Conservation (phyloP, 176 grass and related monocot species). For the Oryza meridionalis region DNA sequence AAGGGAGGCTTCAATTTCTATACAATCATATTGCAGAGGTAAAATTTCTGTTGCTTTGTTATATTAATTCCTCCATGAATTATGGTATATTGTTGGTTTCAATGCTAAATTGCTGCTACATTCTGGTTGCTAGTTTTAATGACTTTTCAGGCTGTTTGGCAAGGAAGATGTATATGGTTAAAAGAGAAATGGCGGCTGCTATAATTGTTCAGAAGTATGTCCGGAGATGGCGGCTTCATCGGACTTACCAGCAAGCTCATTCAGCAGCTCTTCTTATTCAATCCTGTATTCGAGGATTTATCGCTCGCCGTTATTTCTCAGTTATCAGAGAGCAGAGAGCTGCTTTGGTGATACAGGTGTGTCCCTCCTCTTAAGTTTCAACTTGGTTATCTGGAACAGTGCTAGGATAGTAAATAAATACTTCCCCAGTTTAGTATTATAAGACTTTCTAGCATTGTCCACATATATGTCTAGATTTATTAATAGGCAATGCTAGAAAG, state of each 20-base stretch:
- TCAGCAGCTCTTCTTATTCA: constrained; percentile 74
- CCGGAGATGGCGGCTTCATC: constrained; percentile 57
- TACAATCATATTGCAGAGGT: constrained; percentile 97
- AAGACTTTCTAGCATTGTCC: too few species aligned
- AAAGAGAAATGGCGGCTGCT: constrained; percentile 61
- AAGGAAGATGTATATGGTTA: constrained; percentile 66
- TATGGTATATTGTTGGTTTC: constrained; percentile 3
- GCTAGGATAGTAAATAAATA: neutral
- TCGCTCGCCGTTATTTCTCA: constrained; percentile 58
- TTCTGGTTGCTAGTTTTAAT: constrained; percentile 36
- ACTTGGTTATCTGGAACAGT: constrained; percentile 8
- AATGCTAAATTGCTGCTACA: constrained; percentile 3
- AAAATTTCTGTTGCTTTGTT: constrained; percentile 33
- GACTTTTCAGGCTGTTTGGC: constrained; percentile 64
- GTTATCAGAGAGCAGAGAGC: constrained; percentile 68
- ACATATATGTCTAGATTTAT: too few species aligned
- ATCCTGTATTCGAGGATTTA: constrained; percentile 69
- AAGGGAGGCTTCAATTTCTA: constrained; percentile 65
- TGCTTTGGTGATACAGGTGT: constrained; percentile 82
- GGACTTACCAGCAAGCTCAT: constrained; percentile 55
- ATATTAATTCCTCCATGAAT: constrained; percentile 12
- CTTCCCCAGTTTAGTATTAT: too few species aligned
- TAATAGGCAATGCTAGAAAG: too few species aligned
- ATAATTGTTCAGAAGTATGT: constrained; percentile 84
- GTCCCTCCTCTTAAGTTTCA: neutral